These are phyloP conservation scores for Apiospora pterosperma DNA, from an alignment of 2,329 filamentous ascomycete genomes.

Conservation along the genomic window DNA sequence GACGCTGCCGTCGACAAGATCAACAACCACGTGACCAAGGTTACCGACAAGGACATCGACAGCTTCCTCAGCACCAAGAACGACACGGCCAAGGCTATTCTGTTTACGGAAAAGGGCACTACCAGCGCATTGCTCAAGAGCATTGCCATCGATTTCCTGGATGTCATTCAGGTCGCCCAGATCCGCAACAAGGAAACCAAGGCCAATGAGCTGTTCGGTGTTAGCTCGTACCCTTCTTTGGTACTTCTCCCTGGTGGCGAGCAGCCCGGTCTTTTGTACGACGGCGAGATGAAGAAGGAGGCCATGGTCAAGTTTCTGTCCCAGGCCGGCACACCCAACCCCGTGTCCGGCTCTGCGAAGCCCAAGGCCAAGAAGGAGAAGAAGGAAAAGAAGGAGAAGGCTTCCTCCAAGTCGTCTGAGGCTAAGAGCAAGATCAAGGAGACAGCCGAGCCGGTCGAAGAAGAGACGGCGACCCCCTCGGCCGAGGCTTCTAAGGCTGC, in stretches of 20 bases:
- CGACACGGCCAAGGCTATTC: conserved; percentile 74
- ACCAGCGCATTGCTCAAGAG: conserved; percentile 80
- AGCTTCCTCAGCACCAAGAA: conserved; percentile 67
- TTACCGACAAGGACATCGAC: conserved; percentile 77
- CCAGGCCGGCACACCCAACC: conserved; percentile 75
- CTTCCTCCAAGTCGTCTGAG: conserved; percentile 32
- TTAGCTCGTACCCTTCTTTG: conserved; percentile 76
- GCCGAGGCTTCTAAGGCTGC: conserved; percentile 38
- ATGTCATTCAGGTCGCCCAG: conserved; percentile 75
- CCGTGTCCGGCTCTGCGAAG: conserved; percentile 47
- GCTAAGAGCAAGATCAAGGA: conserved; percentile 40
- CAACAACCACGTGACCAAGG: conserved; percentile 81
- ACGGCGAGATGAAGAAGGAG: conserved; percentile 82
- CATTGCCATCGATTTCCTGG: conserved; percentile 87
- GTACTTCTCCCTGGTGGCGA: conserved; percentile 72
- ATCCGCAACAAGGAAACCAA: conserved; percentile 76
- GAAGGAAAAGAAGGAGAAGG: conserved; percentile 38
- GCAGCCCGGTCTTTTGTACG: conserved; percentile 67
- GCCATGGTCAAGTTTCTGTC: conserved; percentile 79
- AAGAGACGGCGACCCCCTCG: conserved; percentile 23
- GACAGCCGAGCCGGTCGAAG: conserved; percentile 22
- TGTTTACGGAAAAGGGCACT: conserved; percentile 92
- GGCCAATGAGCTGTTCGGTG: conserved; percentile 68
- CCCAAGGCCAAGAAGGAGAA: conserved; percentile 29
- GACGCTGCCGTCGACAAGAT: conserved; percentile 84